A percentile compares a stretch with the other conserved stretches of the same genome.
phyloP scores from a whole-genome alignment of 352 stramenopile genomes.

The Pythium sukuiense region DNA sequence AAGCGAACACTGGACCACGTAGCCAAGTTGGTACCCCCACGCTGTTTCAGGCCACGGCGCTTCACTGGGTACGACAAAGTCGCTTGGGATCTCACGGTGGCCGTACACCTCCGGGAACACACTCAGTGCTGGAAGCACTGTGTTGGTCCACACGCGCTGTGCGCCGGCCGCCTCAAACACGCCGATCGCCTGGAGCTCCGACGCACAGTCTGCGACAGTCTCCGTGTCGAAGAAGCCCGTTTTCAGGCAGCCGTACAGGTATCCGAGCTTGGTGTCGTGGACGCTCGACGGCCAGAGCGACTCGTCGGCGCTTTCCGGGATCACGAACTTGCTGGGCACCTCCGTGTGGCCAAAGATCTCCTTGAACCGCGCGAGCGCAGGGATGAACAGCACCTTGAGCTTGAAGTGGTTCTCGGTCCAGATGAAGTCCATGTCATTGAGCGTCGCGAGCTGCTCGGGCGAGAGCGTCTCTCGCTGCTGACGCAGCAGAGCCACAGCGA shows the following conservation, averaged over 20 bases:
- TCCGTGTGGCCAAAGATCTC: slow-evolving; percentile 41
- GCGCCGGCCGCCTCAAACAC: slow-evolving; percentile 40
- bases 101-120: slow-evolving; percentile 33
- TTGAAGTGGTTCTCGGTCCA: slow-evolving; percentile 75
- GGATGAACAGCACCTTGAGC: slow-evolving; percentile 56
- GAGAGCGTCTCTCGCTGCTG: slow-evolving; percentile 47
- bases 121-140: slow-evolving; percentile 44
- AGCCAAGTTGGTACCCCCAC: slow-evolving; percentile 49
- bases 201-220: slow-evolving; percentile 22
- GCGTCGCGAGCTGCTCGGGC: slow-evolving; percentile 28
- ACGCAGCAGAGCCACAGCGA: slow-evolving; percentile 89
- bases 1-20: slow-evolving; percentile 54
- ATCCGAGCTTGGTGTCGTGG: slow-evolving; percentile 27
- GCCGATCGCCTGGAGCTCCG: slow-evolving; percentile 41
- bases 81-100: slow-evolving; percentile 36
- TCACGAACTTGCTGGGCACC: slow-evolving; percentile 38
- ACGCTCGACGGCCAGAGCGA: slow-evolving; percentile 10
- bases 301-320: slow-evolving; percentile 25
- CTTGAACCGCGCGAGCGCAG: slow-evolving; percentile 34
- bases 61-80: slow-evolving; percentile 62
- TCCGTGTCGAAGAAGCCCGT: slow-evolving; percentile 23
- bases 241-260: slow-evolving; percentile 22
- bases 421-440: slow-evolving; percentile 68
- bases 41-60: slow-evolving; percentile 41
- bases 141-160: slow-evolving; percentile 34